phyloP scores from a whole-genome alignment of 2,329 filamentous ascomycete genomes.

The Plenodomus lindquistii region DNA sequence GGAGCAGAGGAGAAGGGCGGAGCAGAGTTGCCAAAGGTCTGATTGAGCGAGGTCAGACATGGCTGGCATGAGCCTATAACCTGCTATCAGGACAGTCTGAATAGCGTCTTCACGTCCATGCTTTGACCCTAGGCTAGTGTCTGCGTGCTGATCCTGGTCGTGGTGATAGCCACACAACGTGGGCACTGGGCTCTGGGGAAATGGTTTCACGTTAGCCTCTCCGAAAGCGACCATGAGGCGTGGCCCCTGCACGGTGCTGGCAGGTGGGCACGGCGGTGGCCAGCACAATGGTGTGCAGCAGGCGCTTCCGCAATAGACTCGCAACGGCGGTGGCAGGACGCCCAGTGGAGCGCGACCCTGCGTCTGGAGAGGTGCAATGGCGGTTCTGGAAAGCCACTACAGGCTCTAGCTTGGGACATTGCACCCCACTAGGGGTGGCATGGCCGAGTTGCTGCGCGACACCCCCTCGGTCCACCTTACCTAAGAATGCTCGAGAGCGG shows the following conservation, averaged over 20 bases:
- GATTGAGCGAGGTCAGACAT: constrained; percentile 28
- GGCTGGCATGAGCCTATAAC: constrained; percentile 43
- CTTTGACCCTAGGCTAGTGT: constrained; percentile 28
- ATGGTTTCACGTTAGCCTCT: constrained; percentile 41
- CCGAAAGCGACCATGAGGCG: constrained; percentile 19
- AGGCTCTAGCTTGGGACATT: constrained; percentile 21
- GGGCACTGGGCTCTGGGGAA: constrained; percentile 45
- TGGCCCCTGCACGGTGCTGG: constrained; percentile 22
- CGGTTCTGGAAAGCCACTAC: constrained; percentile 29
- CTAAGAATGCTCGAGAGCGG: constrained; percentile 2
- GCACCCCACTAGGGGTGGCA: constrained; percentile 17
- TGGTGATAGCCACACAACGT: constrained; percentile 42
- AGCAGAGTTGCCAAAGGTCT: constrained; percentile 19
- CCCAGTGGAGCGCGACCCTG: constrained; percentile 18
- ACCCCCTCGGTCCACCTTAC: constrained; percentile 29
- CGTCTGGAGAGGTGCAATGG: constrained; percentile 15
- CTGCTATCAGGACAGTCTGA: constrained; percentile 36
- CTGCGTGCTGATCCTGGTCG: constrained; percentile 33
- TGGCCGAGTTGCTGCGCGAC: constrained; percentile 26
- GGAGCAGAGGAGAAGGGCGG: constrained; percentile 16
- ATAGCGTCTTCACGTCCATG: constrained; percentile 33
- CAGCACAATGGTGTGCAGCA: constrained; percentile 8
- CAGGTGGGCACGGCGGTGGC: constrained; percentile 19
- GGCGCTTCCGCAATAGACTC: constrained; percentile 11
- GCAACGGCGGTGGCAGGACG: constrained; percentile 24